These are phyloP conservation scores for Botrytis medusae DNA, from an alignment of 2,329 filamentous ascomycete genomes.

Conservation along the genomic window DNA sequence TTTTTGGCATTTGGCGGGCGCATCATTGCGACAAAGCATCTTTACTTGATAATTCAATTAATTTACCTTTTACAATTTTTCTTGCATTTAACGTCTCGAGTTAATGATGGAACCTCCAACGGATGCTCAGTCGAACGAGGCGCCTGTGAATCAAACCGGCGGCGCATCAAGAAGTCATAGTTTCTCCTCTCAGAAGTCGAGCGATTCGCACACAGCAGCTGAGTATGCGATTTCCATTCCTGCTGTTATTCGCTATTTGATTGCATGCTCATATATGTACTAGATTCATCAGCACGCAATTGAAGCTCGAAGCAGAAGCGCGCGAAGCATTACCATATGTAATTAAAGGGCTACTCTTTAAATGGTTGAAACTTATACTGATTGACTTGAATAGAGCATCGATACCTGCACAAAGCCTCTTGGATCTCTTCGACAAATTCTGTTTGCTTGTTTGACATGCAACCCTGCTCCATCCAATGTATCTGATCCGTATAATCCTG, in stretches of 20 bases:
- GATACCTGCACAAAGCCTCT: slow-evolving; percentile 90
- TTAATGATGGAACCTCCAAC: neutral
- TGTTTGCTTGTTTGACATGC: slow-evolving; percentile 94
- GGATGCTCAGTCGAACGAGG: slow-evolving; percentile 2
- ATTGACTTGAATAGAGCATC: slow-evolving; percentile 65
- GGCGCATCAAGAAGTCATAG: slow-evolving; percentile 52
- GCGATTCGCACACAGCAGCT: slow-evolving; percentile 54
- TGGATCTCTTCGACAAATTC: slow-evolving; percentile 79
- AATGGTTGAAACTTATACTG: slow-evolving; percentile 6
- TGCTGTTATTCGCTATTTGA: neutral
- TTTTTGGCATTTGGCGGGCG: slow-evolving; percentile 17
- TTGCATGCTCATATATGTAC: slow-evolving; percentile 4
- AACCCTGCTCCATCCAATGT: slow-evolving; percentile 71
- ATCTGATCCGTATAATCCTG: slow-evolving; percentile 65
- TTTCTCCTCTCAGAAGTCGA: slow-evolving; percentile 54
- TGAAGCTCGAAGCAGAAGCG: slow-evolving; percentile 90
- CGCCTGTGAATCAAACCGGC: slow-evolving; percentile 25
- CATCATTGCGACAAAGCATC: slow-evolving; percentile 8
- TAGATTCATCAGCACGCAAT: slow-evolving; percentile 85
- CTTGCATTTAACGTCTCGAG: neutral
- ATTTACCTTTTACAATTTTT: neutral
- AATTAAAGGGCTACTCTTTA: slow-evolving; percentile 39
- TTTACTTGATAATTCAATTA: neutral
- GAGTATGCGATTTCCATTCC: slow-evolving; percentile 37
- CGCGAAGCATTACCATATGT: slow-evolving; percentile 94